Evolutionary conservation across 2,329 filamentous ascomycete genomes (phyloP), one percentile per base, ranked within the genome.

Genomic region (Neofusicoccum kwambonambiense): DNA sequence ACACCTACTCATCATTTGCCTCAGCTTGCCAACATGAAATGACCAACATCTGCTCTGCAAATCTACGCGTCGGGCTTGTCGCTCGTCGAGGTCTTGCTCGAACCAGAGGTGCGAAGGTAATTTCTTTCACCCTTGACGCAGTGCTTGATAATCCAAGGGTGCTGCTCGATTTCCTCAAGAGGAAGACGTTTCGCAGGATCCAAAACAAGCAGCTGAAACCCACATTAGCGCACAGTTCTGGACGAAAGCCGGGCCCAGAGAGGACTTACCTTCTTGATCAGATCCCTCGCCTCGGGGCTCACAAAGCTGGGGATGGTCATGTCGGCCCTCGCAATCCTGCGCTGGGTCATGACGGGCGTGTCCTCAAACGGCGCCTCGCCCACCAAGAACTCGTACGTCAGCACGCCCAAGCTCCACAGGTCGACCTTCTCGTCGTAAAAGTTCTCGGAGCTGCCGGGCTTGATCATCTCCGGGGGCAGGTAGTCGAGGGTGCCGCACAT

Each of bases 401-500:
- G 79, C 22, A 98, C 95, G 27, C 95, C 95, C 73, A 99, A 82
- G 74, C 91, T 95, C 95, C 95, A 99, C 67, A 98, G 80, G 75
- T 99, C 95, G 37, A 99, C 92, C 81, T 97, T 98, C 76, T 97
- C 93, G 66, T 87, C 91, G 80, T 98, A 98, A 75, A 86, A 96
- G 80, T 95, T 96, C 73, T 95, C 91, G 70, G 89, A 86, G 70
- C 86, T 85, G 50, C 91, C 90, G 3, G 89, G 87, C 77, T 90
- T 91, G 77, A 98, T 86, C 95, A 99, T 99, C 87, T 99, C 95
- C 4, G 95, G 95, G 3, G 95, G 95, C 15, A 99, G 86, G 78
- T 99, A 99, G 80, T 99, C 95, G 47, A 98, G 87, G 17, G 95
- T 99, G 68, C 95, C 95, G 77, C 95, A 99, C 87, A 98, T 93